Percentiles rank a stretch among this genome's conserved stretches.
These are phyloP conservation scores for Jacaranda mimosifolia DNA, from an alignment of 257 asterid species.

Conservation along the genomic window DNA sequence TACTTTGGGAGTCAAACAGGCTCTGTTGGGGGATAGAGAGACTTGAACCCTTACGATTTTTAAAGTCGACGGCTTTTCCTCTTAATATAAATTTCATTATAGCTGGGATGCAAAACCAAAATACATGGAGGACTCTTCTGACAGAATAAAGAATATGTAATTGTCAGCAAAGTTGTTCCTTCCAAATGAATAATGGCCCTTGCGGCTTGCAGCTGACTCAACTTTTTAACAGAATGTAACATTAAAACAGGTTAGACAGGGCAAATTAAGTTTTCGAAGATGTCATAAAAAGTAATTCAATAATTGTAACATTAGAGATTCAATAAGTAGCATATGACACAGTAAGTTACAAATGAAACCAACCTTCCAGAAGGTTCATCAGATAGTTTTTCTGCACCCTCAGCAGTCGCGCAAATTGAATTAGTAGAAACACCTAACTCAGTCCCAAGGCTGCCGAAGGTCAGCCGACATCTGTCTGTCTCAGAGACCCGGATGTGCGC, in stretches of 20 bases:
- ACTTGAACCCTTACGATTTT: too few species aligned
- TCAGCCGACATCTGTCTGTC: slow-evolving; percentile 77
- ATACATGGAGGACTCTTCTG: too few species aligned
- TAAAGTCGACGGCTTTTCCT: too few species aligned
- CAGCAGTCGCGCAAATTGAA: slow-evolving; percentile 44
- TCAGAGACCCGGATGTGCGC: slow-evolving; percentile 92
- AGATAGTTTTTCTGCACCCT: slow-evolving; percentile 54
- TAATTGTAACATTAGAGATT: background rate
- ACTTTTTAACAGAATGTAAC: background rate
- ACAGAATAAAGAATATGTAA: too few species aligned
- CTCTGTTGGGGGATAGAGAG: too few species aligned
- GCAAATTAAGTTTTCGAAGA: background rate
- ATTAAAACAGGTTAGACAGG: background rate
- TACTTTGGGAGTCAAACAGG: too few species aligned
- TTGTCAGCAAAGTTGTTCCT: too few species aligned
- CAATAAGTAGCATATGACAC: background rate
- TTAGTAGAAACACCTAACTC: slow-evolving; percentile 54
- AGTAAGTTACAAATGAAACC: slow-evolving; percentile 32
- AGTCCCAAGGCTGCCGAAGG: slow-evolving; percentile 88
- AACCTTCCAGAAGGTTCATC: slow-evolving; percentile 69
- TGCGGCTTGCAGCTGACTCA: background rate
- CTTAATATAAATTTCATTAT: too few species aligned
- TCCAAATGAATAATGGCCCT: background rate
- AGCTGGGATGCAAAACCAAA: too few species aligned
- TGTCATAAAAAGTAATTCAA: slow-evolving; percentile 6